Conservation (phyloP, 257 asterid genomes). For the Solanum boliviense region DNA sequence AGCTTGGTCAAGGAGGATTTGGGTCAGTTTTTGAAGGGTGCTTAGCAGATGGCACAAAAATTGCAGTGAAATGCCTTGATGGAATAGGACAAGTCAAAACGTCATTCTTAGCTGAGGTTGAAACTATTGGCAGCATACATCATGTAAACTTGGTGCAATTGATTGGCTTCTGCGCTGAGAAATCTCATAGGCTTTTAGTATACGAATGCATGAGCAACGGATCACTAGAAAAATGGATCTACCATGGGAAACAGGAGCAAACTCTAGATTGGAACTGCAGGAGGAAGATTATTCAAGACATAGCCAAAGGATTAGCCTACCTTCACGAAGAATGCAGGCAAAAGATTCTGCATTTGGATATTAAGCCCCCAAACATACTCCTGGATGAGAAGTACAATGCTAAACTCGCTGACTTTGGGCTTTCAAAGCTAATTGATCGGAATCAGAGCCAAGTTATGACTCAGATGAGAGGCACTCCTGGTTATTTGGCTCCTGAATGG, state of each 20-base stretch:
- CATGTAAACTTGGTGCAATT: conserved; percentile 18
- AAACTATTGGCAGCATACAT: conserved; percentile 16
- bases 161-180: conserved; percentile 18
- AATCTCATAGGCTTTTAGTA: conserved; percentile 20
- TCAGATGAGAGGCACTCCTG: conserved; percentile 20
- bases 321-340: conserved; percentile 22
- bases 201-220: conserved; percentile 21
- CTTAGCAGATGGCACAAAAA: conserved; percentile 9
- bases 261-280: conserved; percentile 14
- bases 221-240: conserved; percentile 22
- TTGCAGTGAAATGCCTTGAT: conserved; percentile 23
- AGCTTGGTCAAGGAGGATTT: conserved; percentile 19
- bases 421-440: conserved; percentile 18
- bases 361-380: conserved; percentile 20
- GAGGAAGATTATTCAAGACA: conserved; percentile 12
- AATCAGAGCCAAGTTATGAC: conserved; percentile 16
- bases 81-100: conserved; percentile 15
- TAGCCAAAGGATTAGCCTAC: conserved; percentile 22
- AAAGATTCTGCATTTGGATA: conserved; percentile 16
- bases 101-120: conserved; percentile 21
- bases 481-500: conserved; percentile 22
- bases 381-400: conserved; percentile 16
- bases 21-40: conserved; percentile 19
- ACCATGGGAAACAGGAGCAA: neutral
- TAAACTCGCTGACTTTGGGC: conserved; percentile 23